phyloP scores from a whole-genome alignment of 305 asterid species.

The Galium porrigens region DNA sequence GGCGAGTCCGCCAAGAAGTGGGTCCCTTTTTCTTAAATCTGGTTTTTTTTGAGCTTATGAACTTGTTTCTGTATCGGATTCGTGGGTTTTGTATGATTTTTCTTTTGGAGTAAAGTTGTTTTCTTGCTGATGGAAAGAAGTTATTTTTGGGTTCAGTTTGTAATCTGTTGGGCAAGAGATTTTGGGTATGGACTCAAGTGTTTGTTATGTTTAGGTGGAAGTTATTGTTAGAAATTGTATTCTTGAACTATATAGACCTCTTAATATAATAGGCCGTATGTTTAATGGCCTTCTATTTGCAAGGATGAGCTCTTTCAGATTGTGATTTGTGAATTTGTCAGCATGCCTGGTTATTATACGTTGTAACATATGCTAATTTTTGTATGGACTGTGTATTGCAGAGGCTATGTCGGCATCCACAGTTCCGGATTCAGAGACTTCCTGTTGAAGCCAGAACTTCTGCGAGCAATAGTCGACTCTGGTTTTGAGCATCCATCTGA shows the following conservation, averaged over 20 bases:
- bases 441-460: constrained; percentile 80
- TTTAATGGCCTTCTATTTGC: not conserved
- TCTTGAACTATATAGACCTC: too few species aligned
- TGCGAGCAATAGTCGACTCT: constrained; percentile 83
- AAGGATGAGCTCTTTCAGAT: not conserved
- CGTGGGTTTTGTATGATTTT: not conserved
- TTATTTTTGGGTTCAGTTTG: not conserved
- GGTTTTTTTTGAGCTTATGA: not conserved
- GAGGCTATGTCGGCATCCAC: constrained; percentile 88
- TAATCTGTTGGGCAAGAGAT: too few species aligned
- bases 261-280: too few species aligned
- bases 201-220: not conserved
- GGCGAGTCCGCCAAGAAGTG: constrained; percentile 82
- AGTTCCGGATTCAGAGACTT: constrained; percentile 94
- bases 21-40: constrained; percentile 14
- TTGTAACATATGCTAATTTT: not conserved
- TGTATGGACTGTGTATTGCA: constrained; percentile 13
- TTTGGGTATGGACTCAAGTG: not conserved
- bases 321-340: not conserved
- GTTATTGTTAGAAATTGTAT: not conserved
- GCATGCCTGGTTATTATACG: too few species aligned
- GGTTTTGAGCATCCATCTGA: constrained; percentile 97
- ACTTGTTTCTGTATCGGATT: not conserved
- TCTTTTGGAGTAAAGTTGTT: not conserved
- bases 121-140: not conserved